Percentiles rank a stretch among this genome's conserved stretches.
Conservation (phyloP, 352 stramenopile species). For the Pythium myriotylum region DNA sequence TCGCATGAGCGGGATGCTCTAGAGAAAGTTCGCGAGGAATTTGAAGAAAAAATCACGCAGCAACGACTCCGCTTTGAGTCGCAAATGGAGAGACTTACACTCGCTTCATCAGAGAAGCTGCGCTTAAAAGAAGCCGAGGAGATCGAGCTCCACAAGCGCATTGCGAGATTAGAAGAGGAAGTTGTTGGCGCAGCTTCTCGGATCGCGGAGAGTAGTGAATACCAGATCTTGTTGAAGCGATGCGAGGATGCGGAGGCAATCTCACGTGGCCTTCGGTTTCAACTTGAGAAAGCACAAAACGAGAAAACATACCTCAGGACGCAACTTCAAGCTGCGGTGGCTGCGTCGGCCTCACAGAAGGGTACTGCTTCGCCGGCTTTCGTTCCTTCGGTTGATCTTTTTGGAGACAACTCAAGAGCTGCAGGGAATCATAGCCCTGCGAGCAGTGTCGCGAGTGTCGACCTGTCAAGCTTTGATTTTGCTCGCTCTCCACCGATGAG, state of each 20-base stretch:
- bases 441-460: conserved; percentile 45
- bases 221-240: conserved; percentile 55
- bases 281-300: conserved; percentile 74
- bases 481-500: conserved; percentile 23
- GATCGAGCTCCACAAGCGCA: conserved; percentile 20
- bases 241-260: conserved; percentile 73
- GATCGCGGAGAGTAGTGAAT: conserved; percentile 51
- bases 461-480: conserved; percentile 74
- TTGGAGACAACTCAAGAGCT: conserved; percentile 3
- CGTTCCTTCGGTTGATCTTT: conserved; percentile 13
- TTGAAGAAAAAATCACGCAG: conserved; percentile 35
- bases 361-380: conserved; percentile 11
- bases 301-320: conserved; percentile 80
- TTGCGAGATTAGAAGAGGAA: conserved; percentile 44
- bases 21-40: conserved; percentile 34
- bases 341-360: not conserved
- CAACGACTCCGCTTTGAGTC: conserved; percentile 40
- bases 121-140: conserved; percentile 38
- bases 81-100: conserved; percentile 26
- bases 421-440: conserved; percentile 30
- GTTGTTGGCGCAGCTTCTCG: conserved; percentile 27
- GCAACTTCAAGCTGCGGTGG: conserved; percentile 37
- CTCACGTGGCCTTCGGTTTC: conserved; percentile 61
- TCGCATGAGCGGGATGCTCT: conserved; percentile 26
- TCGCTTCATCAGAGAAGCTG: conserved; percentile 29